phyloP scores from a whole-genome alignment of 1,284 basidiomycete genomes.

The Apiotrichum sp. region DNA sequence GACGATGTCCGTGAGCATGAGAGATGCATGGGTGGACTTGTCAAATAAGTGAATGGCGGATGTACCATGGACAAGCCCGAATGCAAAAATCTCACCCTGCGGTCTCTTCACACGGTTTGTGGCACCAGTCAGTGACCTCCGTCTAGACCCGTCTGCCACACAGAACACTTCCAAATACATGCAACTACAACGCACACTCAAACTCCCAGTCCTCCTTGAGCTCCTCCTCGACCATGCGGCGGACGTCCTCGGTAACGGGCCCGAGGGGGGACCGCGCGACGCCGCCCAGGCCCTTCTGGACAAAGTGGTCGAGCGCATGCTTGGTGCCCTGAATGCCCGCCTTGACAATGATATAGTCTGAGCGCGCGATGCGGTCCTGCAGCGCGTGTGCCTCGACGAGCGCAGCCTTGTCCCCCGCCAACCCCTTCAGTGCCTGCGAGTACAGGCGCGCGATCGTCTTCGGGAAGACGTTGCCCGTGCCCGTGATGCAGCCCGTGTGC shows the following conservation, averaged over 20 bases:
- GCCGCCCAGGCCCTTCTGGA: conserved; percentile 59
- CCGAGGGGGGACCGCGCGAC: conserved; percentile 59
- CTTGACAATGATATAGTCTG: conserved; percentile 65
- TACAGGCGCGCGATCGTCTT: conserved; percentile 64
- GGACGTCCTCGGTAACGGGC: conserved; percentile 45
- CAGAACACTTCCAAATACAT: too few species aligned
- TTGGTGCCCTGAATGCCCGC: conserved; percentile 56
- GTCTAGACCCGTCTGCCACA: too few species aligned
- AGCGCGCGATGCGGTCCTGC: conserved; percentile 64
- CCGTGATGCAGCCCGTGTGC: conserved; percentile 61
- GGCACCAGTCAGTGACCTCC: too few species aligned
- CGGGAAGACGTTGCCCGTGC: conserved; percentile 69
- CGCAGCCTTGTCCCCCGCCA: conserved; percentile 52
- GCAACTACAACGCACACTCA: conserved; percentile 55
- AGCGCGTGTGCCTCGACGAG: conserved; percentile 61
- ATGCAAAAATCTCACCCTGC: too few species aligned
- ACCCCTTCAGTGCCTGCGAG: conserved; percentile 49
- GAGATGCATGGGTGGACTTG: too few species aligned
- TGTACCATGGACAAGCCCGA: too few species aligned
- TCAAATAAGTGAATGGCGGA: too few species aligned
- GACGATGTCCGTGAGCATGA: too few species aligned
- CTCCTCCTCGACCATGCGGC: conserved; percentile 47
- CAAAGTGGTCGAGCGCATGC: conserved; percentile 61
- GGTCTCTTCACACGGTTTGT: too few species aligned
- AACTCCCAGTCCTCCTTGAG: conserved; percentile 58